A percentile compares a stretch with the other conserved stretches of the same genome.
Conservation (phyloP, 345 rosid genomes). For the Luvunga scandens region DNA sequence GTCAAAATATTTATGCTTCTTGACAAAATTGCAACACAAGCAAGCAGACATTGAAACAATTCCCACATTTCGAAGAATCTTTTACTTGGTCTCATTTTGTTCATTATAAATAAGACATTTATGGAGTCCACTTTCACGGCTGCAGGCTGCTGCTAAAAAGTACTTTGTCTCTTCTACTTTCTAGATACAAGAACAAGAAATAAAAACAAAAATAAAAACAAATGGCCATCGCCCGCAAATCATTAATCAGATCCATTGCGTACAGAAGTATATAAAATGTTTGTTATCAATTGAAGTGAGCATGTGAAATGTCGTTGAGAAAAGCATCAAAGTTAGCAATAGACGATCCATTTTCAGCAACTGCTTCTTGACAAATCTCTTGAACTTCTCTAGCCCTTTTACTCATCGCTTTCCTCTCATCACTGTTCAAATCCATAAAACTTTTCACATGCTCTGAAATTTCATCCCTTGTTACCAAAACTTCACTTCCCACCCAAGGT, state of each 20-base stretch:
- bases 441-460: conserved; percentile 17
- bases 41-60: too few species aligned
- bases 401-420: conserved; percentile 27
- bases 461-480: conserved; percentile 24
- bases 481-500: neutral
- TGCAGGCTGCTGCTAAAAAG: neutral
- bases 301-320: neutral
- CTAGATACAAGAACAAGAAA: neutral
- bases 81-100: too few species aligned
- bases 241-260: neutral
- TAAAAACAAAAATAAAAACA: neutral
- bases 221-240: neutral
- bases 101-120: too few species aligned
- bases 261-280: neutral
- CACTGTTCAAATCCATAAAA: conserved; percentile 23
- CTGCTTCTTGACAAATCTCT: conserved; percentile 17
- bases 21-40: too few species aligned
- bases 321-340: neutral
- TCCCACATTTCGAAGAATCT: too few species aligned
- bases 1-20: too few species aligned
- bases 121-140: too few species aligned
- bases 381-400: conserved; percentile 16
- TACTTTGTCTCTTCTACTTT: neutral
- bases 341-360: neutral
- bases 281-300: neutral